Conservation (phyloP, 495 filamentous ascomycete species). For the Neurospora africana region DNA sequence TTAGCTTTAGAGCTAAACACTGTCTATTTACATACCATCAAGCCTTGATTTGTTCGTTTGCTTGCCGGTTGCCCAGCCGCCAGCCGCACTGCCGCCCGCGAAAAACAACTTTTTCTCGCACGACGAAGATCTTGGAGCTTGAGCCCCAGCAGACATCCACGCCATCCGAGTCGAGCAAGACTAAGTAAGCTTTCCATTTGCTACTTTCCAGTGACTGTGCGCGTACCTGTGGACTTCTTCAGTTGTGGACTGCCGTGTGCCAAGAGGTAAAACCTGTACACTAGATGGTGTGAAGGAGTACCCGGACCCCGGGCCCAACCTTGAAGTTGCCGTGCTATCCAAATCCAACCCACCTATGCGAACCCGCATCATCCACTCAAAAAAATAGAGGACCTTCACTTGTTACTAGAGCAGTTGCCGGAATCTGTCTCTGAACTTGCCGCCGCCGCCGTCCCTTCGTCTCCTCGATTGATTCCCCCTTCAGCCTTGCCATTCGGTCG, state of each 20-base stretch:
- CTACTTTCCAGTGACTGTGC: not conserved
- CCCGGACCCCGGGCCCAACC: not conserved
- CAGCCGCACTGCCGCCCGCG: not conserved
- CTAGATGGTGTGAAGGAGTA: not conserved
- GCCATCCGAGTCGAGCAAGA: not conserved
- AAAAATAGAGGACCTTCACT: not conserved
- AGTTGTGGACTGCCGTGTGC: not conserved
- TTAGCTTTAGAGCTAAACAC: not conserved
- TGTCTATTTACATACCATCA: not conserved
- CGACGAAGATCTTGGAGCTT: not conserved
- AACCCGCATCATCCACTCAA: not conserved
- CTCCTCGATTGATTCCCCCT: not conserved
- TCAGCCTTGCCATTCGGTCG: conserved; percentile 1
- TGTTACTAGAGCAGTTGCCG: not conserved
- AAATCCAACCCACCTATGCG: not conserved
- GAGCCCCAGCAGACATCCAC: not conserved
- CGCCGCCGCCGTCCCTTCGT: not conserved
- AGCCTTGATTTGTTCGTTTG: not conserved
- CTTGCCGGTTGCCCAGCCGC: not conserved
- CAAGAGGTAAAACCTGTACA: not conserved
- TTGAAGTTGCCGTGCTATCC: not conserved
- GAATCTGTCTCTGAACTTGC: not conserved
- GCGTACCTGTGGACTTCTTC: not conserved
- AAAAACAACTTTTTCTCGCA: not conserved
- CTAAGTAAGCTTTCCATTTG: not conserved